Base-by-base conservation (phyloP, 768 basidiomycete species). In the Auricularia cornea region DNA sequence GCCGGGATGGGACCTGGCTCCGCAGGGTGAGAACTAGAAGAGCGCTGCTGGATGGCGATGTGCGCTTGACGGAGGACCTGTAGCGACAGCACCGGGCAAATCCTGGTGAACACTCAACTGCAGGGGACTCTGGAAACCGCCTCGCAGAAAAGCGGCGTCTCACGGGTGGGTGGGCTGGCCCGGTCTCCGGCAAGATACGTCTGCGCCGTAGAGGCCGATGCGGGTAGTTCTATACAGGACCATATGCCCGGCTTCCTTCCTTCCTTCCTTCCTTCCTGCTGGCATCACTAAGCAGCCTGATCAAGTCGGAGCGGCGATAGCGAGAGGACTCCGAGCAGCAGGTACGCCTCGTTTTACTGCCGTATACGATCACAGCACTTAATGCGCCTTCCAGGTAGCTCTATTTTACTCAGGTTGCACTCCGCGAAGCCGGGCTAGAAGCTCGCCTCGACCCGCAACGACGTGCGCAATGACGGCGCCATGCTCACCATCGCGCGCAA, bases 381-480 rank as follows among this genome's bases (percentile, higher is more conserved):
- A n/a, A n/a, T n/a, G n/a, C n/a, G n/a, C 0, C 59, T 67, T 72
- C 1, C 76, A 78, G 59, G 76, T 83, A 28, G 70, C 76, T 3
- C 71, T 88, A 2, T 78, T 81, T 63, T 83, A 84, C n/a, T n/a
- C 79, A 80, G 69, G 70, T 88, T 3, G 82, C 84, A 0, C 78
- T 80, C 5, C 76, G 84, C n/a, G 85, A 87, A 54, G 79, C 79
- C 0, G 82, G 85, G 66, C 73, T 87, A 3, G 82, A 83, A 66
- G 68, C 68, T 2, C 74, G 70, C 62, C n/a, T n/a, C n/a, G n/a
- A 64, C 2, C 69, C 75, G 18, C 63, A 59, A 10, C 14, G 2
- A 23, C 16, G 10, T 10, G 77, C 32, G 75, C 77, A 40, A 70
- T 80, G 71, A 72, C 20, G 72, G 80, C 29, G 65, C 81, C 28